phyloP scores from a whole-genome alignment of 805 yeast species.

The Candida anglica region DNA sequence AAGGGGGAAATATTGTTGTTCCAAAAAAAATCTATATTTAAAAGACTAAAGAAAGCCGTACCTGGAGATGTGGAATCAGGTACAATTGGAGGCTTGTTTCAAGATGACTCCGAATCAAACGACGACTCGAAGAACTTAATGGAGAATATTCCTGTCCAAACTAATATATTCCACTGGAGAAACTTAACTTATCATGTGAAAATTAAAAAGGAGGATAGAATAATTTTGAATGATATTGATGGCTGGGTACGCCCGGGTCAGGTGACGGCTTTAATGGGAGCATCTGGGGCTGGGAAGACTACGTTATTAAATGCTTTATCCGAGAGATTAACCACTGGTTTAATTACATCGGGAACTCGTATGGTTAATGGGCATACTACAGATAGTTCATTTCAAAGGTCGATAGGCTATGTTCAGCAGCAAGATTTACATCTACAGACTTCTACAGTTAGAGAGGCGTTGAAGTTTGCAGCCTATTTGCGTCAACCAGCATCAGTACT shows the following conservation, averaged over 20 bases:
- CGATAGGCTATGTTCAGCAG: slow-evolving; percentile 31
- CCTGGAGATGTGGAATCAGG: slow-evolving; percentile 23
- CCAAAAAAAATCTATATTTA: slow-evolving; percentile 45
- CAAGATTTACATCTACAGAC: slow-evolving; percentile 30
- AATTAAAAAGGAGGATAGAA: slow-evolving; percentile 56
- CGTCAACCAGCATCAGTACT: slow-evolving; percentile 21
- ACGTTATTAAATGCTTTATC: slow-evolving; percentile 40
- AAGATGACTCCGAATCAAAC: slow-evolving; percentile 8
- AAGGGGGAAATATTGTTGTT: slow-evolving; percentile 70
- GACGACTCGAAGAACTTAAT: slow-evolving; percentile 14
- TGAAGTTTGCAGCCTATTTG: slow-evolving; percentile 21
- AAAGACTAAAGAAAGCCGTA: slow-evolving; percentile 38
- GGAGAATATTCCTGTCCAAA: slow-evolving; percentile 15
- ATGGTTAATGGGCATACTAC: slow-evolving; percentile 25
- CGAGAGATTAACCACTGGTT: slow-evolving; percentile 17
- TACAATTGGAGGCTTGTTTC: slow-evolving; percentile 6
- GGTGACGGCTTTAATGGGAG: slow-evolving; percentile 67
- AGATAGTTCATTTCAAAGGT: slow-evolving; percentile 26
- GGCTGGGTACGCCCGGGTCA: slow-evolving; percentile 87
- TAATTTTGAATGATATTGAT: slow-evolving; percentile 61
- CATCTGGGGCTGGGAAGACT: slow-evolving; percentile 46
- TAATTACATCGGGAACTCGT: slow-evolving; percentile 29
- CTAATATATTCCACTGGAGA: slow-evolving; percentile 72
- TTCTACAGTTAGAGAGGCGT: slow-evolving; percentile 27
- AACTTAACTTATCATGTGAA: slow-evolving; percentile 68